Base-by-base conservation (phyloP, 371 early-diverging fungal species). In the Haplosporangium sp. region DNA sequence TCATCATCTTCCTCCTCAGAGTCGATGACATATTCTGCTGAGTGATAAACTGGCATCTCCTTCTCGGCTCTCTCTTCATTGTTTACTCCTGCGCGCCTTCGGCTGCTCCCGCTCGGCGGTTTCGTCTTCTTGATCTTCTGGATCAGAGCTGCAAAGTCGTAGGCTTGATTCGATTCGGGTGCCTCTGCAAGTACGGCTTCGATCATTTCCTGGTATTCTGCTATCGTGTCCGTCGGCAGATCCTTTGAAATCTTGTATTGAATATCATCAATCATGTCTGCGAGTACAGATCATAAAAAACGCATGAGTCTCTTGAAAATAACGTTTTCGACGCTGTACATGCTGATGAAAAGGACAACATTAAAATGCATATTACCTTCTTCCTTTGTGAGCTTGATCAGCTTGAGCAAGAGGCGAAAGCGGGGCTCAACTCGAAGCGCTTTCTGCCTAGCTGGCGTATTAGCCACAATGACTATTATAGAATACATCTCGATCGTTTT, bases 11-110 rank as follows among this genome's bases (percentile, higher is more conserved):
- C 80, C 3, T 72, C 73, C 1, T 62, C 79, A n/a, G 80, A 80
- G 43, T 80, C 80, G 40, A 80, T 13, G 14, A 80, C 58, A 57
- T 63, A 80, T 41, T 73, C 80, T 8, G 73, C 62, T 18, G 80
- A 69, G 37, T 73, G 73, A 55, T 69, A 68, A 0, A 54, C 59
- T 0, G 62, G 50, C 36, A 20, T 48, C 40, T 55, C 68, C 40
- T 63, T 62, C 62, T 12, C 56, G 46, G 43, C n/a, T 37, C 13
- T 16, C 37, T 59, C 37, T 13, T 41, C 48, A 23, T 4, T 4
- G 29, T 29, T 29, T 23, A 13, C 40, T 14, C 55, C 62, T 1
- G 12, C 9, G 38, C 40, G 16, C 5, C 56, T 18, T 41, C 43
- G 38, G 7, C n/a, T 54, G 20, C 23, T 47, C 10, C 59, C 20